Evolutionary conservation across 2,329 filamentous ascomycete species (phyloP), one percentile per base, ranked within the genome.

Genomic region (Blumeria hordei): DNA sequence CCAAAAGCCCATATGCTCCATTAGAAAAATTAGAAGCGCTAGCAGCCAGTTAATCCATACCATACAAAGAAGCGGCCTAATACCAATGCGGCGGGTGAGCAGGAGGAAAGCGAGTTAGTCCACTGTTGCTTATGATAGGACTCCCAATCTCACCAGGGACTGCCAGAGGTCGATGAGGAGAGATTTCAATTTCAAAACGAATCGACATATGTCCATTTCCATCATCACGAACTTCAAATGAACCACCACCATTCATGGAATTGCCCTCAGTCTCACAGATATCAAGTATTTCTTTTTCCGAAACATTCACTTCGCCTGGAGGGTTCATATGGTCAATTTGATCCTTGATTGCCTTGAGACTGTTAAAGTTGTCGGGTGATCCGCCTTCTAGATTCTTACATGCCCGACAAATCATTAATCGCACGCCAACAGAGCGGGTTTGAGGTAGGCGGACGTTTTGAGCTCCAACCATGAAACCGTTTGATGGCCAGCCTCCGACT

Each of bases 211-310:
- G 60, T 12, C 60, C 60, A 54, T 62, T 60, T 5, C 54, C 58
- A 55, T 64, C 61, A 53, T 58, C 54, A 16, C 64, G 62, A 45
- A 65, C 60, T n/a, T 84, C 79, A 64, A 98, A 93, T 32, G 76
- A 82, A n/a, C 92, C 92, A 47, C 90, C 90, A 49, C 92, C 92
- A 62, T 96, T 96, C 57, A 81, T 78, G 1, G 71, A 66, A 62
- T 83, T 93, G 56, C 92, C 92, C 65, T 94, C 86, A 0, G 90
- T 94, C 62, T 96, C 90, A 66, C 85, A 92, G 57, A 60, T 84
- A 56, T 85, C 80, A 41, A 90, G 73, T 61, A 96, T 74, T 62
- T 95, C 88, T 32, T 74, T 63, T 71, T 78, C 67, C 59, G 72
- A 66, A 71, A 78, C 62, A 3, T 66, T 62, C 6, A 68, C 66